These are phyloP conservation scores for Ustilago tritici DNA, from an alignment of 1,284 basidiomycete genomes.

Conservation along the genomic window DNA sequence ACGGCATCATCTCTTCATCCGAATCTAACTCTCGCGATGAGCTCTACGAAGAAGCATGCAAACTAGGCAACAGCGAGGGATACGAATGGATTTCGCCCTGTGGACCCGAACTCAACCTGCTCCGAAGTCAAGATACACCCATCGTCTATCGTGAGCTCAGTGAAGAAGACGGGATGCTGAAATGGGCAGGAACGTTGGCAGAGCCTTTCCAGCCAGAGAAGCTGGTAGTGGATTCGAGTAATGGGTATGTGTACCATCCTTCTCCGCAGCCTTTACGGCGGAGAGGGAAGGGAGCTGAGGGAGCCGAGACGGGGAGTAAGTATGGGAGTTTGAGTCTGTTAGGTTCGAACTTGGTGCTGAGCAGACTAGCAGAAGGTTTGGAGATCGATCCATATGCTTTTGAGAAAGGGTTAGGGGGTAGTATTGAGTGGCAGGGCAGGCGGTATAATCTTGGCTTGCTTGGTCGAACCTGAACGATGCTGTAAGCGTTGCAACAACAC, in stretches of 20 bases:
- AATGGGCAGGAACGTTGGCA: conserved; percentile 57
- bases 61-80: conserved; percentile 45
- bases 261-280: conserved; percentile 45
- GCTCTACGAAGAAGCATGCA: conserved; percentile 15
- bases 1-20: conserved; percentile 20
- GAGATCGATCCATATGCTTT: conserved; percentile 48
- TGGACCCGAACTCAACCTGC: conserved; percentile 64
- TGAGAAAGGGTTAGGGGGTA: conserved; percentile 29
- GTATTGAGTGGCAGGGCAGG: conserved; percentile 42
- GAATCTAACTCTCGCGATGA: conserved; percentile 14
- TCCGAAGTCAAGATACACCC: conserved; percentile 65
- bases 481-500: not conserved
- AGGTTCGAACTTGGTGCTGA: conserved; percentile 58
- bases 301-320: not conserved
- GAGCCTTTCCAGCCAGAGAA: conserved; percentile 52
- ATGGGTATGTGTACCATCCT: conserved; percentile 69
- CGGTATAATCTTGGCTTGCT: conserved; percentile 28
- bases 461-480: conserved; percentile 5
- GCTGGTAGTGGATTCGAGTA: conserved; percentile 53
- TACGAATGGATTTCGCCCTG: conserved; percentile 67
- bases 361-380: conserved; percentile 50
- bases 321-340: conserved; percentile 63
- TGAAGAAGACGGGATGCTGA: conserved; percentile 40
- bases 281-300: not conserved
- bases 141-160: conserved; percentile 66